phyloP scores from a whole-genome alignment of 2,329 filamentous ascomycete species.

The Alternaria alternata region DNA sequence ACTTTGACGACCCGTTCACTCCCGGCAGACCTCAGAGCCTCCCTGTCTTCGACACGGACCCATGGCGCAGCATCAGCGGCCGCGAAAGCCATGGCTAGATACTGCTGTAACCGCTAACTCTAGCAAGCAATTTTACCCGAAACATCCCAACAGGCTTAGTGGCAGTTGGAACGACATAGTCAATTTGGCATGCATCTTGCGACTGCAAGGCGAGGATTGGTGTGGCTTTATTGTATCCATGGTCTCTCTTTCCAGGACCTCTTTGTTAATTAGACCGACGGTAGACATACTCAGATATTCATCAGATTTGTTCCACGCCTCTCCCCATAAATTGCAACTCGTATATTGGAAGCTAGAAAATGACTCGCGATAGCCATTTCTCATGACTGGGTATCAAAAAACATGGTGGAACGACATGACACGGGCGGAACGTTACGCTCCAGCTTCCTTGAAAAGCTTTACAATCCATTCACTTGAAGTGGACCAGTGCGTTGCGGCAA shows the following conservation, averaged over 20 bases:
- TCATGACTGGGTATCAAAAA: slow-evolving; percentile 21
- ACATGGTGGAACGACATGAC: slow-evolving; percentile 12
- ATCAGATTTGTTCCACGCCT: slow-evolving; percentile 1
- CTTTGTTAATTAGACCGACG: not conserved
- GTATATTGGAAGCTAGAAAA: not conserved
- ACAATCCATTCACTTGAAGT: slow-evolving; percentile 45
- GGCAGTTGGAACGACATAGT: not conserved
- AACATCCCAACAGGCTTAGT: not conserved
- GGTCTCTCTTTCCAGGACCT: not conserved
- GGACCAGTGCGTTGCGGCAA: slow-evolving; percentile 34
- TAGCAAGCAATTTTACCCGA: not conserved
- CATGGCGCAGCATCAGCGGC: slow-evolving; percentile 50
- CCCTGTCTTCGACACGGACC: slow-evolving; percentile 45
- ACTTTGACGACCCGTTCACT: slow-evolving; percentile 47
- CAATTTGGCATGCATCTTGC: not conserved
- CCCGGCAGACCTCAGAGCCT: slow-evolving; percentile 42
- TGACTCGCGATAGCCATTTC: slow-evolving; percentile 2
- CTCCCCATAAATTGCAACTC: not conserved
- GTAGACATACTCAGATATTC: not conserved
- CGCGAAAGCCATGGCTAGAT: slow-evolving; percentile 48
- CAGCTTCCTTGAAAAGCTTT: slow-evolving; percentile 44
- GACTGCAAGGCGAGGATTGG: not conserved
- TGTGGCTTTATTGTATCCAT: not conserved
- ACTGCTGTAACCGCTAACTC: not conserved
- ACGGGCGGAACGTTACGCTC: slow-evolving; percentile 26